A percentile compares a stretch with the other conserved stretches of the same genome.
Evolutionary conservation across 2,329 filamentous ascomycete species (phyloP).

Genomic region (Nigrospora osmanthi): DNA sequence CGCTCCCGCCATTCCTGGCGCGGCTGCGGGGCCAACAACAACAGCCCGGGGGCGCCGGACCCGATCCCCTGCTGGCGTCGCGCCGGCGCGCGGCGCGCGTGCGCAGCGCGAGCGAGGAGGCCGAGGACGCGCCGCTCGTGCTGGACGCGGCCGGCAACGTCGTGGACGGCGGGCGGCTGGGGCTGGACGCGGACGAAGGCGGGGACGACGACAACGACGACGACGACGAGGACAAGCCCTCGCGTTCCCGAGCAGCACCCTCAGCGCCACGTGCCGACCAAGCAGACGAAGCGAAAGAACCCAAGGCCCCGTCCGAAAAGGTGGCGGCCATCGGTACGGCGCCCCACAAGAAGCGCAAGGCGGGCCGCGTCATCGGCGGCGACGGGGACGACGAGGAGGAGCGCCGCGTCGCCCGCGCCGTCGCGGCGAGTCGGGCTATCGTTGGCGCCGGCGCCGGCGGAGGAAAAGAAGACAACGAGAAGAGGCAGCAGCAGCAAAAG

Average conservation of each 20-base stretch:
- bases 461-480: slow-evolving; percentile 1
- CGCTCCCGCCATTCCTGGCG: slow-evolving; percentile 54
- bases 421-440: slow-evolving; percentile 15
- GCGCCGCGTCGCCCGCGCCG: slow-evolving; percentile 1
- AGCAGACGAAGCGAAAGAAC: slow-evolving; percentile 12
- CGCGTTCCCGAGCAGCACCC: no score
- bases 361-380: slow-evolving; percentile 39
- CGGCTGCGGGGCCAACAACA: slow-evolving; percentile 45
- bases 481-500: slow-evolving; percentile 4
- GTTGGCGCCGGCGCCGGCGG: slow-evolving; percentile 2
- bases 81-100: slow-evolving; percentile 42
- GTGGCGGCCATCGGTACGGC: slow-evolving; percentile 30
- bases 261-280: no score
- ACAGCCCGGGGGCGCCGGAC: slow-evolving; percentile 36
- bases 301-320: neutral
- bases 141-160: slow-evolving; percentile 67
- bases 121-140: slow-evolving; percentile 69
- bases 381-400: slow-evolving; percentile 15
- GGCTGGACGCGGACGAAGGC: slow-evolving; percentile 18
- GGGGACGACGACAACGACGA: slow-evolving; percentile 25
- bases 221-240: slow-evolving; percentile 14
- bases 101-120: slow-evolving; percentile 58
- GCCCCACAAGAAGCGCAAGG: slow-evolving; percentile 43
- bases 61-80: slow-evolving; percentile 44
- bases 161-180: slow-evolving; percentile 35